Evolutionary conservation across 2,329 filamentous ascomycete species (phyloP).

Genomic region (Fusarium subglutinans): DNA sequence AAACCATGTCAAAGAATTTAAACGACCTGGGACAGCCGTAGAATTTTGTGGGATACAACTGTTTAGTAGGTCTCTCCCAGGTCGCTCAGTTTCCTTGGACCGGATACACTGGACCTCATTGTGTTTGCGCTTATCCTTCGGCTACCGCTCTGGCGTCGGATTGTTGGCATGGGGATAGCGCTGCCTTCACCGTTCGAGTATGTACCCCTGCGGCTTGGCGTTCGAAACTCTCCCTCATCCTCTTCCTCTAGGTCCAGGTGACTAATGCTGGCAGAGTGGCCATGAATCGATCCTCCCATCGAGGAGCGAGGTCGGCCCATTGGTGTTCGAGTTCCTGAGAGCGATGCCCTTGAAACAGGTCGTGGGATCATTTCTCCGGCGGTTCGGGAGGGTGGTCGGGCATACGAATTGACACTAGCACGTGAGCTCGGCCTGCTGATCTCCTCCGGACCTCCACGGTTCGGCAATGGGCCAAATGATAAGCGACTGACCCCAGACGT

Average conservation of each 20-base stretch:
- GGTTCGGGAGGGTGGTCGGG: constrained; percentile 62
- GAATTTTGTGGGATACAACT: constrained; percentile 10
- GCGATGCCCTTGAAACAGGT: constrained; percentile 72
- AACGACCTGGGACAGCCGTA: constrained; percentile 20
- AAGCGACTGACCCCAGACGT: constrained; percentile 70
- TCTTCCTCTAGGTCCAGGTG: constrained; percentile 60
- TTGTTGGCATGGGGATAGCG: constrained; percentile 57
- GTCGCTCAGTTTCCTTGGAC: constrained; percentile 56
- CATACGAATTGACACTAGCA: constrained; percentile 67
- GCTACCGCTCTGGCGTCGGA: constrained; percentile 56
- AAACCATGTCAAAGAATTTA: constrained; percentile 33
- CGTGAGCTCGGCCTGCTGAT: constrained; percentile 75
- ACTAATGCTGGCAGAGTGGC: constrained; percentile 67
- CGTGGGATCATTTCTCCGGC: constrained; percentile 62
- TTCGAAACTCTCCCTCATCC: constrained; percentile 55
- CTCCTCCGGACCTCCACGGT: constrained; percentile 59
- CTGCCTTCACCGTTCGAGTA: constrained; percentile 61
- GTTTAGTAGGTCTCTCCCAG: constrained; percentile 64
- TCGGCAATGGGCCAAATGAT: constrained; percentile 70
- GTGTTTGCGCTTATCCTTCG: constrained; percentile 54
- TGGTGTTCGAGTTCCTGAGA: constrained; percentile 69
- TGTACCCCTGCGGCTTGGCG: constrained; percentile 65
- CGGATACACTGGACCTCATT: constrained; percentile 46
- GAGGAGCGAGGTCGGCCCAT: constrained; percentile 77
- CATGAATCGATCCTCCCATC: constrained; percentile 70